phyloP scores from a whole-genome alignment of 1,284 basidiomycete species.

The Athelia sp. region DNA sequence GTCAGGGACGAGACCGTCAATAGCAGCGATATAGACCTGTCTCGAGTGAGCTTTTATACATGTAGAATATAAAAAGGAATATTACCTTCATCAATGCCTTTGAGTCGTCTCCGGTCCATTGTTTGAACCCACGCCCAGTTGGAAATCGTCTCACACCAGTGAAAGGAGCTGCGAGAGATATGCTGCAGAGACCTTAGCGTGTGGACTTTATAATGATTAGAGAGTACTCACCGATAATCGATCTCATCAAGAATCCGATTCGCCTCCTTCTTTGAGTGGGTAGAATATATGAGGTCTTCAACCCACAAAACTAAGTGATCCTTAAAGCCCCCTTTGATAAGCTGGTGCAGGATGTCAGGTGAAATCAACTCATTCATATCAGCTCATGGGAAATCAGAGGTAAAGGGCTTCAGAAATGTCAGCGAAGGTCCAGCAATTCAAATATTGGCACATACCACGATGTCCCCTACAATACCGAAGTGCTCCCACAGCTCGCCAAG shows the following conservation, averaged over 20 bases:
- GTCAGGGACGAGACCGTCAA: constrained; percentile 5
- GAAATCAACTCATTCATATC: constrained; percentile 9
- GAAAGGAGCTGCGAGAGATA: constrained; percentile 13
- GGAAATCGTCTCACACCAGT: constrained; percentile 19
- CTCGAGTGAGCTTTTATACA: background rate
- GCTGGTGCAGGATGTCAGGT: constrained; percentile 20
- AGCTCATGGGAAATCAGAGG: constrained; percentile 7
- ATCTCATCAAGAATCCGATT: constrained; percentile 9
- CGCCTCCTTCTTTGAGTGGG: background rate
- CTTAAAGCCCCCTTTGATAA: constrained; percentile 21
- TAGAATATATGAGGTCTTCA: constrained; percentile 7
- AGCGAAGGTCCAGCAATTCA: background rate
- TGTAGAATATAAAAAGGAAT: background rate
- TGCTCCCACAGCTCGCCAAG: too few relatives aligned
- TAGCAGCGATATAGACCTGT: constrained; percentile 9
- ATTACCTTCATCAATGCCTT: constrained; percentile 21
- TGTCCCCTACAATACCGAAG: too few relatives aligned
- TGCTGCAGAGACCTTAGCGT: background rate
- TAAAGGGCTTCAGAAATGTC: constrained; percentile 6
- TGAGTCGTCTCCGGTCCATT: constrained; percentile 23
- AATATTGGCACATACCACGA: too few relatives aligned
- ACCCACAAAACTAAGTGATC: constrained; percentile 19
- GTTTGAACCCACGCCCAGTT: constrained; percentile 16
- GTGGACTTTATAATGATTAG: background rate
- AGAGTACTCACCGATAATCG: constrained; percentile 11